These are phyloP conservation scores for Clonostachys solani DNA, from an alignment of 2,329 filamentous ascomycete species.

Conservation along the genomic window DNA sequence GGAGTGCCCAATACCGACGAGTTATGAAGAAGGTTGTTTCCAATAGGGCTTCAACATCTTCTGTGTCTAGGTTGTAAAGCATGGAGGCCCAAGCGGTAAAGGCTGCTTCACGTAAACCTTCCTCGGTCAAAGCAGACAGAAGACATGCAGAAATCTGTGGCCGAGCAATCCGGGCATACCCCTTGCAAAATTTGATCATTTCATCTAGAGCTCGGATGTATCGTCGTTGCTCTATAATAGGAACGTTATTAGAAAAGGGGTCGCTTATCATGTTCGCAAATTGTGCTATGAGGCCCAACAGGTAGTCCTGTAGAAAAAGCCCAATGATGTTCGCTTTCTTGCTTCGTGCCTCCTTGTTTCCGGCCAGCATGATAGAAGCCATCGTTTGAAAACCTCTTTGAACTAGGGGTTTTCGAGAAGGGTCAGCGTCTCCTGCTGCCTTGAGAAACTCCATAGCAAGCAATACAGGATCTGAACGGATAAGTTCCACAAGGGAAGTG, in stretches of 20 bases:
- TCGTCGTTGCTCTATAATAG: conserved; percentile 65
- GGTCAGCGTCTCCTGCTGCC: conserved; percentile 65
- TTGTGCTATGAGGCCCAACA: conserved; percentile 80
- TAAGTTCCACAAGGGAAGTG: conserved; percentile 61
- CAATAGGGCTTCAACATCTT: conserved; percentile 75
- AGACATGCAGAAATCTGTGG: conserved; percentile 92
- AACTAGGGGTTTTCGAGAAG: conserved; percentile 51
- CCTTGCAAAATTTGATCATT: conserved; percentile 74
- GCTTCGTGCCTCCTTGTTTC: conserved; percentile 34
- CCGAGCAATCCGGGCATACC: conserved; percentile 71
- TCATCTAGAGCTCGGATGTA: conserved; percentile 83
- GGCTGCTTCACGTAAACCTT: conserved; percentile 70
- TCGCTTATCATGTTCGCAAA: conserved; percentile 79
- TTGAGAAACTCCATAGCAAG: conserved; percentile 82
- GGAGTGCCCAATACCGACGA: conserved; percentile 69
- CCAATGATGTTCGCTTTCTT: conserved; percentile 58
- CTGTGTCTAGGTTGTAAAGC: conserved; percentile 67
- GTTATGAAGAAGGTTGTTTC: conserved; percentile 90
- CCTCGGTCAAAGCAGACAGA: conserved; percentile 73
- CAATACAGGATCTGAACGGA: conserved; percentile 70
- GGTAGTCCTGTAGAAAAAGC: conserved; percentile 75
- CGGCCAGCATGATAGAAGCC: conserved; percentile 30
- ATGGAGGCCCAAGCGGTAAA: conserved; percentile 84
- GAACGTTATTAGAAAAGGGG: conserved; percentile 44
- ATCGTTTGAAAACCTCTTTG: conserved; percentile 42